Evolutionary conservation across 1,284 basidiomycete genomes (phyloP).

Genomic region (Naganishia cerealis): DNA sequence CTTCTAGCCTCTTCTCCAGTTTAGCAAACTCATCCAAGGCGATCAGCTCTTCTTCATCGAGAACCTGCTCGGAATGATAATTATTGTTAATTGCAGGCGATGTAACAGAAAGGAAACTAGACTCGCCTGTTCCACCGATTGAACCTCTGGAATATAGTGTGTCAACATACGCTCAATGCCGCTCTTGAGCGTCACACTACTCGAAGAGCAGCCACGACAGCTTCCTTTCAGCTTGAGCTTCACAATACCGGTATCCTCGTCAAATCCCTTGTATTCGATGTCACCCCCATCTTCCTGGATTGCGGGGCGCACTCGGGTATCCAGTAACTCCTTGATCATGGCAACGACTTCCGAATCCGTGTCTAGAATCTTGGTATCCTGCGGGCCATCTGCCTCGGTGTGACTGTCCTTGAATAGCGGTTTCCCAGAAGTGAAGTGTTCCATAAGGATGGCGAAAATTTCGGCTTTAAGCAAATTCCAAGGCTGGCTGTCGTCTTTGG

Average conservation of each 20-base stretch:
- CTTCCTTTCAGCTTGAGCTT: constrained; percentile 90
- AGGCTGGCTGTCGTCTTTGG: constrained; percentile 76
- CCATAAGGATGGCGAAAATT: constrained; percentile 96
- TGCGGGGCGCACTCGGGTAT: constrained; percentile 89
- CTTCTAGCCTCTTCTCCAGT: constrained; percentile 73
- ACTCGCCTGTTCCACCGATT: constrained; percentile 88
- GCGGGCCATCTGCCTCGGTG: constrained; percentile 74
- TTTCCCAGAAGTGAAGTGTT: constrained; percentile 87
- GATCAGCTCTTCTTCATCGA: constrained; percentile 86
- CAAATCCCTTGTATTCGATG: constrained; percentile 60
- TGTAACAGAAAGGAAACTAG: not conserved
- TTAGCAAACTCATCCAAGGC: constrained; percentile 88
- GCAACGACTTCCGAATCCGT: constrained; percentile 96
- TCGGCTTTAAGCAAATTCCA: constrained; percentile 97
- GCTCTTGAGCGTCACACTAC: constrained; percentile 89
- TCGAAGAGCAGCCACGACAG: constrained; percentile 89
- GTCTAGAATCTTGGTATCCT: constrained; percentile 93
- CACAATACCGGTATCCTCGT: constrained; percentile 59
- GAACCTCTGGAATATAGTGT: constrained; percentile 98
- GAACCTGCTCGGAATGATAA: constrained; percentile 59
- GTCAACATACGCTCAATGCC: constrained; percentile 98
- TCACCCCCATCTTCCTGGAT: constrained; percentile 71
- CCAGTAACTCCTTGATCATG: constrained; percentile 97
- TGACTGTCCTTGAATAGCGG: constrained; percentile 72
- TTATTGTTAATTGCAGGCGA: not conserved